phyloP scores from a whole-genome alignment of 257 asterid species.

The Ilex asprella region DNA sequence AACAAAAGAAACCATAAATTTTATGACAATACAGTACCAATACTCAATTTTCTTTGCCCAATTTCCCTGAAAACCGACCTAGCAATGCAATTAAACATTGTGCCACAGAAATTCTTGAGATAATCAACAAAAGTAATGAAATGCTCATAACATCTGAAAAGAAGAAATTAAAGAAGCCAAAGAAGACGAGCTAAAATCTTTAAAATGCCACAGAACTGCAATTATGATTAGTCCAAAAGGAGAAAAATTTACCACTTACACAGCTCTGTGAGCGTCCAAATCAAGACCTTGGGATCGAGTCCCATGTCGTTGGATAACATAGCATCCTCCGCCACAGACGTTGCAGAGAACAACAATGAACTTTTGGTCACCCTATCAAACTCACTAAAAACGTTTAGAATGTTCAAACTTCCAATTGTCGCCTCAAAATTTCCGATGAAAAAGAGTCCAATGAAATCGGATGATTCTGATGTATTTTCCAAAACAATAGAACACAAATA shows the following conservation, averaged over 20 bases:
- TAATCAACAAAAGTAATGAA: too few relatives aligned
- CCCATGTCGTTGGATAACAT: conserved; percentile 85
- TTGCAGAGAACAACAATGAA: conserved; percentile 64
- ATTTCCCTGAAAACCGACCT: too few relatives aligned
- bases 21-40: too few relatives aligned
- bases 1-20: too few relatives aligned
- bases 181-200: too few relatives aligned
- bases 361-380: conserved; percentile 44
- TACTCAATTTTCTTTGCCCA: too few relatives aligned
- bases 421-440: background rate
- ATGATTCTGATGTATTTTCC: background rate
- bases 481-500: background rate
- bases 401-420: conserved; percentile 13
- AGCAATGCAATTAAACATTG: too few relatives aligned
- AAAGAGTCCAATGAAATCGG: background rate
- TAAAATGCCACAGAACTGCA: too few relatives aligned
- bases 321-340: conserved; percentile 77
- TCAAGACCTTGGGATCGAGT: conserved; percentile 64
- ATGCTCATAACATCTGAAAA: too few relatives aligned
- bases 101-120: too few relatives aligned
- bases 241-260: conserved; percentile 66
- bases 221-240: background rate
- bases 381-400: conserved; percentile 5
- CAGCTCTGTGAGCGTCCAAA: conserved; percentile 87
- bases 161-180: too few relatives aligned